A percentile compares a stretch with the other conserved stretches of the same genome.
Evolutionary conservation across 2,329 filamentous ascomycete genomes (phyloP).

Genomic region (Xylaria sp.): DNA sequence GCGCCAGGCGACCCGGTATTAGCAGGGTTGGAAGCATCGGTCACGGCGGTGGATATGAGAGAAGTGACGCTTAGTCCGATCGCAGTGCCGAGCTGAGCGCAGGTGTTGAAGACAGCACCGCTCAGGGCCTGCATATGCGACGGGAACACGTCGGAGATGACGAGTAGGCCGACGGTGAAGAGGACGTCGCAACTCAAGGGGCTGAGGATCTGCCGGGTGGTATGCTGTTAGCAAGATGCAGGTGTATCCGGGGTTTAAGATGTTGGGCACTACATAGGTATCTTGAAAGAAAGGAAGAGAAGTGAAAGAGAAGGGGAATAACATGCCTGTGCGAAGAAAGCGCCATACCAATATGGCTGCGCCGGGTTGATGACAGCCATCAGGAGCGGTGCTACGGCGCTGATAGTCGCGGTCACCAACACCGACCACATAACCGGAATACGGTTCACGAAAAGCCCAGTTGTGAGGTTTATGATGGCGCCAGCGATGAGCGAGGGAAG

Average conservation of each 20-base stretch:
- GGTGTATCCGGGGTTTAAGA: neutral
- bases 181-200: conserved; percentile 58
- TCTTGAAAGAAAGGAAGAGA: neutral
- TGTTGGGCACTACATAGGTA: neutral
- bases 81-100: conserved; percentile 30
- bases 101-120: conserved; percentile 33
- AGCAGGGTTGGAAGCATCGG: conserved; percentile 5
- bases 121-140: conserved; percentile 21
- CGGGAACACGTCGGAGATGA: conserved; percentile 28
- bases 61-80: conserved; percentile 26
- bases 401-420: conserved; percentile 54
- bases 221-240: neutral
- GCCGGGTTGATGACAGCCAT: conserved; percentile 63
- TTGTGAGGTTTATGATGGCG: conserved; percentile 55
- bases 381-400: conserved; percentile 60
- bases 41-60: conserved; percentile 24
- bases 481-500: conserved; percentile 60
- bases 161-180: conserved; percentile 61
- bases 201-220: conserved; percentile 36
- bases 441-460: conserved; percentile 56
- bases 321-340: conserved; percentile 52
- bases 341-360: conserved; percentile 63
- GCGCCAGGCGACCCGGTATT: conserved; percentile 24
- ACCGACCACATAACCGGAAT: conserved; percentile 54
- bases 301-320: neutral